These are phyloP conservation scores for Vigna radiata DNA, from an alignment of 306 rosid genomes.

Conservation along the genomic window DNA sequence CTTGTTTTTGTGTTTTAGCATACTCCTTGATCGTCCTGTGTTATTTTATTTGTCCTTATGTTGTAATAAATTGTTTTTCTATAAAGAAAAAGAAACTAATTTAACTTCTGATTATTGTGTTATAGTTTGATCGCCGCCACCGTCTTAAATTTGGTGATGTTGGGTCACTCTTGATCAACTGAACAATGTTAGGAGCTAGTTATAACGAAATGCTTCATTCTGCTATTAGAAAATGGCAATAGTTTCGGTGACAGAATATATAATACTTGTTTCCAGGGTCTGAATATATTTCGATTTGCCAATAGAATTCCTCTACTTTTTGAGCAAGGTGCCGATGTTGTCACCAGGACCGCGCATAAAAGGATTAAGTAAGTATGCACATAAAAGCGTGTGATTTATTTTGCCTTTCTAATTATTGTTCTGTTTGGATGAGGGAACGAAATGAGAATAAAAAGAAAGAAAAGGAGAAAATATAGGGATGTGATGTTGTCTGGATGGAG, in stretches of 20 bases:
- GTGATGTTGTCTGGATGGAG: not conserved
- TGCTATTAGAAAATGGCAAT: constrained; percentile 33
- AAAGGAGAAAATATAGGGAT: not conserved
- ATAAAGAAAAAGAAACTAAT: not conserved
- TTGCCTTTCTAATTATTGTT: not conserved
- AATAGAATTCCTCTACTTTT: constrained; percentile 99
- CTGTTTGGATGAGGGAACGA: not conserved
- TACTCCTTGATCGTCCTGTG: not conserved
- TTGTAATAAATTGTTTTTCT: constrained; percentile 12
- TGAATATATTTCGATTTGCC: constrained; percentile 95
- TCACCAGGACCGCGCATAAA: constrained; percentile 91
- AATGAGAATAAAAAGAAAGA: constrained; percentile 1
- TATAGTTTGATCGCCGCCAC: constrained; percentile 6
- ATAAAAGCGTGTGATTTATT: constrained; percentile 22
- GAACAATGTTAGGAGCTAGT: constrained; percentile 36
- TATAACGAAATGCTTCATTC: constrained; percentile 38
- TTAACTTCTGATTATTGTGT: constrained; percentile 26
- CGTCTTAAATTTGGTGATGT: constrained; percentile 14
- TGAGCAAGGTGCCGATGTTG: constrained; percentile 99
- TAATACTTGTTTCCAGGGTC: constrained; percentile 67
- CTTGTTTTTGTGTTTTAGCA: constrained; percentile 4
- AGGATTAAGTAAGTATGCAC: constrained; percentile 76
- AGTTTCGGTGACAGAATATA: constrained; percentile 34
- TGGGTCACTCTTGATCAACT: constrained; percentile 25
- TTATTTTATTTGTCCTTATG: not conserved